Conservation (phyloP, 2,329 filamentous ascomycete genomes). For the Tolypocladium pustulatum region DNA sequence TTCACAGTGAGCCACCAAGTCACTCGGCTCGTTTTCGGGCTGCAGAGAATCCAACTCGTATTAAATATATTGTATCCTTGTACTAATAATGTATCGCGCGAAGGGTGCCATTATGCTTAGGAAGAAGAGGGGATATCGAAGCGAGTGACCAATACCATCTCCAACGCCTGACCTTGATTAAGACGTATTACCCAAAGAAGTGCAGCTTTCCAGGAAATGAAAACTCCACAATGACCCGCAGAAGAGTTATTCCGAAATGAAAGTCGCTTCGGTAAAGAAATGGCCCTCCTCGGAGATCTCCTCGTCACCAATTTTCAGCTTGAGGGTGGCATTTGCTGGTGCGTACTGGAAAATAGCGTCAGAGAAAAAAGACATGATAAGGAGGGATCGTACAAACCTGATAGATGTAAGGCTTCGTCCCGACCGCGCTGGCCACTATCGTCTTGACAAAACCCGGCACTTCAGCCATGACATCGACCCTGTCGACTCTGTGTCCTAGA, state of each 20-base stretch:
- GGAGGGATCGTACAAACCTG: constrained; percentile 48
- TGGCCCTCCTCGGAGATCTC: constrained; percentile 68
- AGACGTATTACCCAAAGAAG: constrained; percentile 9
- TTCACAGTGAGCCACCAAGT: too few relatives aligned
- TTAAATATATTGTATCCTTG: not conserved
- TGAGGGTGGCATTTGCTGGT: constrained; percentile 60
- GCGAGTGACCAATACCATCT: constrained; percentile 14
- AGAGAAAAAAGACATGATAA: not conserved
- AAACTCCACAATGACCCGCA: not conserved
- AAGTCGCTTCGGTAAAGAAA: constrained; percentile 87
- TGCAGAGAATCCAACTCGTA: not conserved
- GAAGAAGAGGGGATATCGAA: constrained; percentile 8
- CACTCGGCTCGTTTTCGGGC: not conserved
- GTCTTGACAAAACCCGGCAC: constrained; percentile 92
- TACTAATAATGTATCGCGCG: not conserved
- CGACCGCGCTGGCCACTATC: constrained; percentile 77
- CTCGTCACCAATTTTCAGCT: constrained; percentile 75
- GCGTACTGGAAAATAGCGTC: constrained; percentile 47
- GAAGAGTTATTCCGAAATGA: constrained; percentile 57
- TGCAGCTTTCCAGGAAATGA: not conserved
- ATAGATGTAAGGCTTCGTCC: constrained; percentile 96
- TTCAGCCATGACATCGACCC: constrained; percentile 90
- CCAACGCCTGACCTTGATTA: constrained; percentile 11
- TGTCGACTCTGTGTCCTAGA: constrained; percentile 61
- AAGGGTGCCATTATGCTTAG: constrained; percentile 1